Evolutionary conservation across 139 green algal genomes (phyloP), one percentile per base, ranked within the genome.

Genomic region (Micractinium sp.): DNA sequence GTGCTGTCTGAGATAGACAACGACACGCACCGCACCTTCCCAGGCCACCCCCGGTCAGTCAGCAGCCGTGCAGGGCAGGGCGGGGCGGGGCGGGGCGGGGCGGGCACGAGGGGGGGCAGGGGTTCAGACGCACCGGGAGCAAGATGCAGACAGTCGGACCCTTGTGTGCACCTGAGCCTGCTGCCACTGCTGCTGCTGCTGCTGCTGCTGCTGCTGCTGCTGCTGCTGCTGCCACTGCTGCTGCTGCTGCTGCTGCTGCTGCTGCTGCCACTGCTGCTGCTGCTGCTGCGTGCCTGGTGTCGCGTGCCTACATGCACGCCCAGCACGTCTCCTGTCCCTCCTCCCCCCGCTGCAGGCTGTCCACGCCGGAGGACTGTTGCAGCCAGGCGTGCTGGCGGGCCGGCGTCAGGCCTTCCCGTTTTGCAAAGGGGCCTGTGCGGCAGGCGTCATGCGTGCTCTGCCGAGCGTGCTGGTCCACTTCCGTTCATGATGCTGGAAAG

Each of bases 11-110:
- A 95, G 33, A 98, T 98, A 29, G 94, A 98, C 0, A 98, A 97
- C 86, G 95, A 98, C 85, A 85, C 95, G 16, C 90, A 91, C 81
- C 91, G 96, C 47, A 98, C 95, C 1, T 98, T 98, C 81, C 96
- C 96, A 1, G 88, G 90, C 15, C 82, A 93, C 79, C 75, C 81
- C 7, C 86, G 74, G 91, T 93, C 67, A 15, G 81, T 56, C n/a
- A n/a, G n/a, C n/a, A n/a, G n/a, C n/a, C n/a, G n/a, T n/a, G n/a
- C n/a, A n/a, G n/a, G n/a, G n/a, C n/a, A n/a, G n/a, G n/a, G n/a
- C n/a, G 60, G 16, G 60, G 15, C 60, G 60, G 47, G 47, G 47
- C 47, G 47, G 47, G 47, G 47, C 47, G 9, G 47, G 47, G 47
- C 47, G 47, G 47, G 47, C 47, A 56, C 9, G 47, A 5, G 9